Conservation (phyloP, 163 green algal genomes). For the Coccomyxa subellipsoidea region DNA sequence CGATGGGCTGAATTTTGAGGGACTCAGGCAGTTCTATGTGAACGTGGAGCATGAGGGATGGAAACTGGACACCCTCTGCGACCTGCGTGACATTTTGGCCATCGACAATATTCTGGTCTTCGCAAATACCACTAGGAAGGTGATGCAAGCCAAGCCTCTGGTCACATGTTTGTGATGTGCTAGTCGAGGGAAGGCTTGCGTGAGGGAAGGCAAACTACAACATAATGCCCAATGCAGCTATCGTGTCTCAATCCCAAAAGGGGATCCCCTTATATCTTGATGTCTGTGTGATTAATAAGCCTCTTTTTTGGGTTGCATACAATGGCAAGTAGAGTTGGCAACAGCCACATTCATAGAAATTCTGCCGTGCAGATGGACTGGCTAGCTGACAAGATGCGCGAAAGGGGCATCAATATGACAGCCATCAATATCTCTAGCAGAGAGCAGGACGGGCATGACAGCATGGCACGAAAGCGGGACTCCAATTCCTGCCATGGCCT, state of each 20-base stretch:
- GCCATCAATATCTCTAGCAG: conserved; percentile 98
- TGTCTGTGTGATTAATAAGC: too few relatives aligned
- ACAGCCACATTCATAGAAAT: too few relatives aligned
- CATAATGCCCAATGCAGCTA: too few relatives aligned
- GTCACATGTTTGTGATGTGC: too few relatives aligned
- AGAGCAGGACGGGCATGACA: conserved; percentile 99
- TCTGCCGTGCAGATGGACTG: conserved; percentile 89
- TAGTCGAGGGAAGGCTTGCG: too few relatives aligned
- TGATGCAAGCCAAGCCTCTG: too few relatives aligned
- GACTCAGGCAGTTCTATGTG: conserved; percentile 99
- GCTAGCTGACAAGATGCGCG: conserved; percentile 99
- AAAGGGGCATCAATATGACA: conserved; percentile 97
- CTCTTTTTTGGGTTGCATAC: too few relatives aligned
- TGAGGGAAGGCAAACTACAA: too few relatives aligned
- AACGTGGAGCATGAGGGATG: conserved; percentile 98
- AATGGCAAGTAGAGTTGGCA: too few relatives aligned
- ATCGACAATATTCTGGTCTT: conserved; percentile 99
- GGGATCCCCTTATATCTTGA: too few relatives aligned
- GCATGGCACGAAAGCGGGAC: conserved; percentile 99
- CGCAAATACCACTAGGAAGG: conserved; percentile 98
- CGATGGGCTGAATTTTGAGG: conserved; percentile 99
- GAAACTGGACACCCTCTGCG: conserved; percentile 99
- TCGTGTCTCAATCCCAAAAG: too few relatives aligned
- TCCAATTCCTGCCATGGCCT: conserved; percentile 97
- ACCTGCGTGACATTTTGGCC: conserved; percentile 99